Evolutionary conservation across 2,329 filamentous ascomycete species (phyloP).

Genomic region (Pseudomassariella vexata): DNA sequence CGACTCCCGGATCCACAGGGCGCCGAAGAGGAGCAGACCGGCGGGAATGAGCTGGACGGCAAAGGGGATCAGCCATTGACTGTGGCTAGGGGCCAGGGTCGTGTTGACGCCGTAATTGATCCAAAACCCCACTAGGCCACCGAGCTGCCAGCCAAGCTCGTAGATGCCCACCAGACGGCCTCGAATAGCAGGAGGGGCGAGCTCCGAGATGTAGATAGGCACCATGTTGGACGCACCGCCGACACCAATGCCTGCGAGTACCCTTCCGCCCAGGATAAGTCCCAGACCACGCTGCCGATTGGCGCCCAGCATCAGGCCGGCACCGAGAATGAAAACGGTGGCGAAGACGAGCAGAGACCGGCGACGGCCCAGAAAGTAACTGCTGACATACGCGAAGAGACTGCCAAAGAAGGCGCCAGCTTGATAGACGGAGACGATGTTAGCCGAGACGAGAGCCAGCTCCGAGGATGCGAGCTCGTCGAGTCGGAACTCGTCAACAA

Average conservation of each 20-base stretch:
- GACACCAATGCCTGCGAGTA: slow-evolving; percentile 58
- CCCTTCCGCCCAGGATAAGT: slow-evolving; percentile 55
- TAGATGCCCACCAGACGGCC: slow-evolving; percentile 62
- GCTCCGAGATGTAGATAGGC: slow-evolving; percentile 52
- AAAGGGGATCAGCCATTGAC: slow-evolving; percentile 61
- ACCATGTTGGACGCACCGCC: slow-evolving; percentile 52
- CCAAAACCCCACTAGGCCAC: slow-evolving; percentile 60
- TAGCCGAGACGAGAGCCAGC: slow-evolving; percentile 60
- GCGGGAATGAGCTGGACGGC: slow-evolving; percentile 63
- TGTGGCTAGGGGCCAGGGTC: slow-evolving; percentile 37
- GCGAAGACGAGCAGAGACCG: slow-evolving; percentile 57
- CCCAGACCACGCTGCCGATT: slow-evolving; percentile 58
- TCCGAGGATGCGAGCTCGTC: slow-evolving; percentile 36
- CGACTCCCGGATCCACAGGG: slow-evolving; percentile 58
- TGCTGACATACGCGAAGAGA: slow-evolving; percentile 60
- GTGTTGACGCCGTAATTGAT: slow-evolving; percentile 59
- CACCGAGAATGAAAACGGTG: slow-evolving; percentile 62
- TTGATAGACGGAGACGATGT: slow-evolving; percentile 78
- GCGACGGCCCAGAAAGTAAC: slow-evolving; percentile 62
- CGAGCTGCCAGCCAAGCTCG: slow-evolving; percentile 60
- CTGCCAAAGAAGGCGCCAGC: slow-evolving; percentile 79
- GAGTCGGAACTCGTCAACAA: slow-evolving; percentile 64
- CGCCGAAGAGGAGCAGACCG: slow-evolving; percentile 54
- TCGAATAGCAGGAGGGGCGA: slow-evolving; percentile 56
- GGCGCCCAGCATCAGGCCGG: slow-evolving; percentile 66